Conservation (phyloP, 169 alveolate genomes). For the Cryptosporidium ubiquitum region DNA sequence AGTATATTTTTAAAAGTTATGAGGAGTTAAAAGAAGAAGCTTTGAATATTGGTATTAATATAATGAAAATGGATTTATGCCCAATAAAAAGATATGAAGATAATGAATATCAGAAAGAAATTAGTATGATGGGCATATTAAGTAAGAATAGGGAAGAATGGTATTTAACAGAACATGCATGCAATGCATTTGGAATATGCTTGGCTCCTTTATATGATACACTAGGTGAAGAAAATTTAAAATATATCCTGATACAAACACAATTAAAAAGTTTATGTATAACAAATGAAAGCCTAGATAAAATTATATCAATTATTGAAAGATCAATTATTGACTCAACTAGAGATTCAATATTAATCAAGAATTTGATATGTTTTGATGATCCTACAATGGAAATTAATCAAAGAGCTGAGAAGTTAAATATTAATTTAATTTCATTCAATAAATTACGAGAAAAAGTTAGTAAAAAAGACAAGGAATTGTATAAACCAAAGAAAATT, state of each 20-base stretch:
- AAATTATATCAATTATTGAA: conserved; percentile 62
- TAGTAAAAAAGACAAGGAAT: conserved; percentile 37
- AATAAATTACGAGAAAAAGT: conserved; percentile 18
- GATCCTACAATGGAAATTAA: not conserved
- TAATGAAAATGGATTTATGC: conserved; percentile 7
- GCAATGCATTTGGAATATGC: conserved; percentile 77
- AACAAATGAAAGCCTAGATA: conserved; percentile 74
- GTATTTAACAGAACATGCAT: conserved; percentile 86
- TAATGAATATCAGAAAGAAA: conserved; percentile 57
- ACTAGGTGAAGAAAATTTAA: conserved; percentile 83
- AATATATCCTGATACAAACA: conserved; percentile 79
- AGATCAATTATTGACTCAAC: conserved; percentile 55
- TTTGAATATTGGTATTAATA: conserved; percentile 35
- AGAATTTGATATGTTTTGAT: conserved; percentile 48
- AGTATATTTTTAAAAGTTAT: conserved; percentile 44
- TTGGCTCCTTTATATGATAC: conserved; percentile 85
- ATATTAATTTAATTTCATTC: conserved; percentile 41
- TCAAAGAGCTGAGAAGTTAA: conserved; percentile 42
- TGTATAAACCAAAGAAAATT: conserved; percentile 71
- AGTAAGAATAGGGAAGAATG: conserved; percentile 89
- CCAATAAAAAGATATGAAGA: conserved; percentile 30
- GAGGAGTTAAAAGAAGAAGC: conserved; percentile 30
- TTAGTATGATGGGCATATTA: conserved; percentile 83
- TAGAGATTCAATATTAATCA: conserved; percentile 42
- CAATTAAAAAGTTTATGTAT: conserved; percentile 77